A percentile compares a stretch with the other conserved stretches of the same genome.
phyloP scores from a whole-genome alignment of 768 basidiomycete genomes.

The Krasilnikovozyma curviuscula region DNA sequence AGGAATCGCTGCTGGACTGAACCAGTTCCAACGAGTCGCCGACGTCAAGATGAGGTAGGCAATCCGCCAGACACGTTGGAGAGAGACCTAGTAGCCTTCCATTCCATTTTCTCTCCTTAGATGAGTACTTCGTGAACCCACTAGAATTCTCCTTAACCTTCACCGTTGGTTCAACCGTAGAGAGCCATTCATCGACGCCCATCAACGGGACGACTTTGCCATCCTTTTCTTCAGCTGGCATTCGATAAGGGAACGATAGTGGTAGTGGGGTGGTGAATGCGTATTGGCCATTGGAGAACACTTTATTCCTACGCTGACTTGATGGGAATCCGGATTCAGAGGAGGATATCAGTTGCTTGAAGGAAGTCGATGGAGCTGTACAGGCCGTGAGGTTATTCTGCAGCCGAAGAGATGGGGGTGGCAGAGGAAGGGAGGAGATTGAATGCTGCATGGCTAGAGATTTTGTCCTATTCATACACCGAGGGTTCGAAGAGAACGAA shows the following conservation, averaged over 20 bases:
- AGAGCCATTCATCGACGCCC: constrained; percentile 55
- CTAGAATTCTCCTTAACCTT: constrained; percentile 34
- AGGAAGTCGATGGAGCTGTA: background rate
- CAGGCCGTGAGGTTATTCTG: background rate
- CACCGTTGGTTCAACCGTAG: constrained; percentile 36
- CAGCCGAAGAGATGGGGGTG: constrained; percentile 2
- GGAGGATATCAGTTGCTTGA: constrained; percentile 7
- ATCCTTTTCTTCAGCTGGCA: constrained; percentile 35
- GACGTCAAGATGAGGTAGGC: constrained; percentile 64
- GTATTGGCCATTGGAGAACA: constrained; percentile 13
- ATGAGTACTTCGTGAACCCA: constrained; percentile 13
- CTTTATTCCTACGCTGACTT: constrained; percentile 20
- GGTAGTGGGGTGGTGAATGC: constrained; percentile 54
- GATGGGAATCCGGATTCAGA: constrained; percentile 16
- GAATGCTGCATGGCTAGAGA: too few relatives aligned
- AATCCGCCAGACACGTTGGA: constrained; percentile 47
- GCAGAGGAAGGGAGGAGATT: constrained; percentile 7
- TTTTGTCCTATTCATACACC: too few relatives aligned
- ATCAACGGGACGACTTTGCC: constrained; percentile 39
- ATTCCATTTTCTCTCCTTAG: constrained; percentile 15
- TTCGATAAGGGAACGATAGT: constrained; percentile 59
- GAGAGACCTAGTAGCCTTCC: constrained; percentile 49
- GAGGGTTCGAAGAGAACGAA: too few relatives aligned
- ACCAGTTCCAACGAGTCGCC: constrained; percentile 59
- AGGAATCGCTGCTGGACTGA: constrained; percentile 13